Conservation (phyloP, 768 basidiomycete genomes). For the Gloeophyllum trabeum region DNA sequence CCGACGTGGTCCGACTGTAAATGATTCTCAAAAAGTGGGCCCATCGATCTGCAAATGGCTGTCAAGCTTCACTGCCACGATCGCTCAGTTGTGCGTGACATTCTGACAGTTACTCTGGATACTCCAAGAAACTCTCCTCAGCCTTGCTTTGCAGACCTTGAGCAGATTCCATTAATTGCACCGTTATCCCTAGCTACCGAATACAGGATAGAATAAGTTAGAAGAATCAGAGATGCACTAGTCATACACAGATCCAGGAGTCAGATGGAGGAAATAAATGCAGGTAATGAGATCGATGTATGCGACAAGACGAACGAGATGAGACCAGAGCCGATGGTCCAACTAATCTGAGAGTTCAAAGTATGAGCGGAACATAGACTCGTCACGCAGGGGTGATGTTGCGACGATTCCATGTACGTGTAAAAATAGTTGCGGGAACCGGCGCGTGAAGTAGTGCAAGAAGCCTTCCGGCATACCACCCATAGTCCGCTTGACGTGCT, state of each 20-base stretch:
- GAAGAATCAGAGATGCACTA: background rate
- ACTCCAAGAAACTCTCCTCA: too few relatives aligned
- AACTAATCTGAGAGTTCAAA: slow-evolving; percentile 56
- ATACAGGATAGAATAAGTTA: too few relatives aligned
- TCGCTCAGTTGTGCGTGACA: too few relatives aligned
- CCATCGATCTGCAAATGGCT: too few relatives aligned
- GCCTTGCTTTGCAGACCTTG: too few relatives aligned
- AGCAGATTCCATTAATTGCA: too few relatives aligned
- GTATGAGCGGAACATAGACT: slow-evolving; percentile 87
- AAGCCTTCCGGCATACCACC: slow-evolving; percentile 91
- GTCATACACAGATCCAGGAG: background rate
- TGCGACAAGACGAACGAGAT: background rate
- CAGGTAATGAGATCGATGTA: background rate
- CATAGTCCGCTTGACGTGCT: slow-evolving; percentile 78
- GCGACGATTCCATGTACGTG: slow-evolving; percentile 85
- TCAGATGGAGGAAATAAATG: background rate
- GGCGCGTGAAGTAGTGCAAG: slow-evolving; percentile 82
- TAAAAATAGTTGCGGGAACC: slow-evolving; percentile 86
- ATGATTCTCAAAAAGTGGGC: too few relatives aligned
- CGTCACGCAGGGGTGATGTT: slow-evolving; percentile 57
- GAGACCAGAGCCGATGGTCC: background rate
- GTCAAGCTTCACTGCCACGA: too few relatives aligned
- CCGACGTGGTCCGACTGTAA: too few relatives aligned
- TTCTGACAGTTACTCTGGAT: too few relatives aligned
- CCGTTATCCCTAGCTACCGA: too few relatives aligned